Base-by-base conservation (phyloP, 2,329 filamentous ascomycete genomes). In the Waltergamsia citrina region DNA sequence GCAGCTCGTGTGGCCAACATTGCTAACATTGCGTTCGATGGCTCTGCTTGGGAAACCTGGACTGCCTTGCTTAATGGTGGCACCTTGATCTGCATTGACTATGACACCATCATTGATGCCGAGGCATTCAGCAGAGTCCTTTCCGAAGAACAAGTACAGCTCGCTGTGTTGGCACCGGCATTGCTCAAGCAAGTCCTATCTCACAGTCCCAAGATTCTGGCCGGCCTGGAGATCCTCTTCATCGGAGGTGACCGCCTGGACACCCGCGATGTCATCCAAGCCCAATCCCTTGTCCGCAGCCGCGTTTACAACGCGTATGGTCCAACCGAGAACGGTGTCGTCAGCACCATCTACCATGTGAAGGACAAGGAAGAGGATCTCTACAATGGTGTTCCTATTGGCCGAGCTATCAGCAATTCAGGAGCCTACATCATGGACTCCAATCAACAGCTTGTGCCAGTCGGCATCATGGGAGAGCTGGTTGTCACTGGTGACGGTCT, bases 181-280 rank as follows among this genome's bases (percentile, higher is more conserved):
- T 20, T 43, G 2, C 25, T 43, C n/a, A 42, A 37, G 17, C 33
- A 35, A n/a, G 33, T 29, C 15, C 29, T 42, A 3, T 44, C 47
- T 12, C 53, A 59, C 28, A 53, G 57, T 38, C 55, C 54, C 17
- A 53, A 48, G 4, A 53, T 52, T 3, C 46, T 62, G 10, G 42
- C 48, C 26, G 39, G 45, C 19, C 56, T 58, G 23, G 24, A 18
- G 15, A 7, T 33, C 10, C 32, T 48, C 1, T 36, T 29, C 9
- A 32, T 43, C 6, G 46, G 37, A 3, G 48, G 46, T n/a, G 48
- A 50, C 12, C 33, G 43, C 3, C 16, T 43, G 12, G 35, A 40
- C 25, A 4, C 20, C 6, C 20, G 15, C 14, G 35, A 38, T 20
- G n/a, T 19, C 4, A 16, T 35, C 8, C 8, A 5, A 8, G 40